These are phyloP conservation scores for Starmerella apis DNA, from an alignment of 805 yeast species.

Conservation along the genomic window DNA sequence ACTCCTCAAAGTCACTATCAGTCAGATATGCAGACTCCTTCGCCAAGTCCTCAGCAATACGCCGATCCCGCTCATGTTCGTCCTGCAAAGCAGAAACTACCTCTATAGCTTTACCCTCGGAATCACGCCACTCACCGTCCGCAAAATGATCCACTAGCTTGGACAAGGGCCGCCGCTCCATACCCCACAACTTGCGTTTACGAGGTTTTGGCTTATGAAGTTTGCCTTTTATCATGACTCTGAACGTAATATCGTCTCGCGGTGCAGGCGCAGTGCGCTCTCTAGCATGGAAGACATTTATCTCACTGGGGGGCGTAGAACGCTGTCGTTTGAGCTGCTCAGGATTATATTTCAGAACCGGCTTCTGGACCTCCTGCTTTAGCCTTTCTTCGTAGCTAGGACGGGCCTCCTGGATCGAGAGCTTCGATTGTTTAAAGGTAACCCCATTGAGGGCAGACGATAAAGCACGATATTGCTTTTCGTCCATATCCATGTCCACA, in stretches of 20 bases:
- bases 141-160: constrained; percentile 52
- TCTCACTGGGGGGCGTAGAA: constrained; percentile 29
- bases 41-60: constrained; percentile 15
- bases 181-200: constrained; percentile 87
- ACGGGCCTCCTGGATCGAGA: constrained; percentile 50
- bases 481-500: constrained; percentile 46
- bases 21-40: constrained; percentile 19
- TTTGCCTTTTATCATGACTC: constrained; percentile 49
- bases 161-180: constrained; percentile 44
- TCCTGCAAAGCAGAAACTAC: constrained; percentile 31
- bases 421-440: constrained; percentile 60
- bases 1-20: constrained; percentile 28
- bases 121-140: constrained; percentile 69
- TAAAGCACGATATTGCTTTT: constrained; percentile 41
- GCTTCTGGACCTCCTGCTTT: constrained; percentile 40
- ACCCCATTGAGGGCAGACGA: constrained; percentile 56
- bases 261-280: constrained; percentile 44
- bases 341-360: constrained; percentile 29
- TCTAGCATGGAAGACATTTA: constrained; percentile 47
- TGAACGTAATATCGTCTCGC: constrained; percentile 46
- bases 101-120: constrained; percentile 70
- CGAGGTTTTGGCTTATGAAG: constrained; percentile 47
- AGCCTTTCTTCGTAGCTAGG: constrained; percentile 41
- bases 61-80: constrained; percentile 24
- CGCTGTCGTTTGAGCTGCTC: constrained; percentile 31